Base-by-base conservation (phyloP, 2,329 filamentous ascomycete genomes). In the Atkinsonella texensis region DNA sequence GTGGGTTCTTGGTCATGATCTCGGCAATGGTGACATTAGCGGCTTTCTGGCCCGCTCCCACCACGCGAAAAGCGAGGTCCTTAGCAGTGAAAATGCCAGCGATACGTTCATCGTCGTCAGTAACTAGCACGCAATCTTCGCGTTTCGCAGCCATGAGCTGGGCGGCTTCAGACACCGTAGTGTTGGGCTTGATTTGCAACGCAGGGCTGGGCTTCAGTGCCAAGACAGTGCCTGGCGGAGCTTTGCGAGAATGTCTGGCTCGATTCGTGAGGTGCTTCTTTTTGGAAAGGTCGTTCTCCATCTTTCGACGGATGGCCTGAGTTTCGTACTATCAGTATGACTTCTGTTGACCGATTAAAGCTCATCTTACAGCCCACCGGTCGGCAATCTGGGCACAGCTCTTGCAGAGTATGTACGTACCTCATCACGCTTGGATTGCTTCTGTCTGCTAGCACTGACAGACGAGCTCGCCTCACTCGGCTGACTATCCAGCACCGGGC, bases 1-100 rank as follows among this genome's bases (percentile, higher is more conserved):
- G 81, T 11, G 93, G 93, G 73, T 98, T 98, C 77, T 97, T 96
- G 66, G 93, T 98, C 93, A 98, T 98, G 69, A 98, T 98, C 65
- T 97, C 90, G 59, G 89, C 87, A 65, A 98, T 96, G 20, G 89
- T 95, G 60, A 97, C 82, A 65, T 84, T 88, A 67, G 81, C 85
- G 33, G 93, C 87, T 73, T 95, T 95, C 63, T 90, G 78, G 31
- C 93, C 93, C 52, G 84, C 82, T 52, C 91, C 93, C 28, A 98
- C 91, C 11, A 98, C 93, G 53, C 93, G 84, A 75, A 97, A 98
- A 17, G 93, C 93, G 65, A 98, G 76, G 74, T 98, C 93, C 75
- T 98, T 98, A 59, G 93, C 93, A 0, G 93, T 98, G 69, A 98
- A 98, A 68, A 98, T 98, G 72, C 93, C 93, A 44, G 93, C 88